A percentile compares a stretch with the other conserved stretches of the same genome.
These are phyloP conservation scores for Sungouiella thailandica DNA, from an alignment of 805 yeast species.

Conservation along the genomic window DNA sequence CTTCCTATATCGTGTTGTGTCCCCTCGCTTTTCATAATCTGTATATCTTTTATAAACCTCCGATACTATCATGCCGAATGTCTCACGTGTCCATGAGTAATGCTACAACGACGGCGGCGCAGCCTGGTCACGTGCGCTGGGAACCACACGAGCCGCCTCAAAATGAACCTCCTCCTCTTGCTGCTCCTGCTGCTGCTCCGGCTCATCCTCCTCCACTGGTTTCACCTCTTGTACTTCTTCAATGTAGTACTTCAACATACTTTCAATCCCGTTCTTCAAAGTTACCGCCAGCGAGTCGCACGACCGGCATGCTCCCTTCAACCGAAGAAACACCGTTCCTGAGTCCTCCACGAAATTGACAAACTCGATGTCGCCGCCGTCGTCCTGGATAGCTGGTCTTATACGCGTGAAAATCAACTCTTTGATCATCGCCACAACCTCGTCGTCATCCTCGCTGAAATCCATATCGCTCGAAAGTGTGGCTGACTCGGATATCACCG, in stretches of 20 bases:
- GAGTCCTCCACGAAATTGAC: constrained; percentile 48
- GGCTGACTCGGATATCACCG: constrained; percentile 36
- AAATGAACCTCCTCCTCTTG: constrained; percentile 14
- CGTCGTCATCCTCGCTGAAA: constrained; percentile 59
- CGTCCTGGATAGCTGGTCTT: constrained; percentile 71
- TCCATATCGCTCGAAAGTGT: constrained; percentile 34
- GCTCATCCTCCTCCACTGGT: constrained; percentile 41
- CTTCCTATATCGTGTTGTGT: too few relatives aligned
- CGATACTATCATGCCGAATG: too few relatives aligned
- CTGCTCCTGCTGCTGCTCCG: too few relatives aligned
- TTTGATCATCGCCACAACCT: constrained; percentile 60
- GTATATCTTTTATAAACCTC: too few relatives aligned
- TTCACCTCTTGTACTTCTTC: constrained; percentile 61
- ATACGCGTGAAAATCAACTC: constrained; percentile 66
- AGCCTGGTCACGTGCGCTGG: constrained; percentile 19
- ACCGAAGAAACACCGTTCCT: constrained; percentile 55
- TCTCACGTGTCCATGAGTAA: too few relatives aligned
- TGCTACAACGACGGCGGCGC: constrained; percentile 15
- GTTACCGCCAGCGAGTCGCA: constrained; percentile 66
- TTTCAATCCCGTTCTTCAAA: constrained; percentile 62
- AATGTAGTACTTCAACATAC: constrained; percentile 65
- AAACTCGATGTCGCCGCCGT: constrained; percentile 71
- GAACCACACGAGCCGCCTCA: constrained; percentile 20
- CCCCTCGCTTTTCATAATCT: too few relatives aligned
- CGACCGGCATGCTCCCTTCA: constrained; percentile 70